Conservation (phyloP, 176 grass and related monocot species). For the Ensete glaucum region DNA sequence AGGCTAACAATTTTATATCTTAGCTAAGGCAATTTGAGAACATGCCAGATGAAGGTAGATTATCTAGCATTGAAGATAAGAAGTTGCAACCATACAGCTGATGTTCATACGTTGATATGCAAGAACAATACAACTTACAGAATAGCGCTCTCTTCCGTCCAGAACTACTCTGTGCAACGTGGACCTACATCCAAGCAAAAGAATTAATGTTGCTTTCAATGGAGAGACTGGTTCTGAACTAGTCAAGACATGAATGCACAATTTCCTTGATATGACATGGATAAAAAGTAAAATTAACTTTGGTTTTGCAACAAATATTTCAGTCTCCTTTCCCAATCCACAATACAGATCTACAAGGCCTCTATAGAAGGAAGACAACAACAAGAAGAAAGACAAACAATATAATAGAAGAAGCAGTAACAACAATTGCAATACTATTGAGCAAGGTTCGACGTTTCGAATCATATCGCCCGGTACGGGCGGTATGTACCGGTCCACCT, state of each 20-base stretch:
- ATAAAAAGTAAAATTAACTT: no score
- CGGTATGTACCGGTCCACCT: no score
- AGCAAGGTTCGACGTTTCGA: no score
- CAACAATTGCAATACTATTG: no score
- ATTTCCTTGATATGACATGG: neutral
- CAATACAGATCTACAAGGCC: neutral
- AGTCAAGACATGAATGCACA: neutral
- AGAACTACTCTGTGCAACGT: constrained; percentile 78
- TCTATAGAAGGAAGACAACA: constrained; percentile 5
- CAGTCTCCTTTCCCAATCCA: no score
- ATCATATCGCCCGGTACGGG: no score
- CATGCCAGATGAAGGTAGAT: neutral
- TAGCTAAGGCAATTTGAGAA: neutral
- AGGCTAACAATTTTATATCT: neutral
- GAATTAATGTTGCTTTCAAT: neutral
- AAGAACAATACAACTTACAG: constrained; percentile 29
- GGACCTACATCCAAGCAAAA: constrained; percentile 44
- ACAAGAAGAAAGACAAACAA: neutral
- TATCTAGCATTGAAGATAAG: neutral
- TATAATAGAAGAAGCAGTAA: no score
- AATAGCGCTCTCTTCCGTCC: constrained; percentile 72
- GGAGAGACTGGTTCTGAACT: neutral
- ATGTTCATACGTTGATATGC: neutral
- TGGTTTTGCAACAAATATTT: no score
- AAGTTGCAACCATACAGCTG: neutral